A percentile compares a stretch with the other conserved stretches of the same genome.
phyloP scores from a whole-genome alignment of 2,329 filamentous ascomycete species.

The Fusarium solani-melongenae region DNA sequence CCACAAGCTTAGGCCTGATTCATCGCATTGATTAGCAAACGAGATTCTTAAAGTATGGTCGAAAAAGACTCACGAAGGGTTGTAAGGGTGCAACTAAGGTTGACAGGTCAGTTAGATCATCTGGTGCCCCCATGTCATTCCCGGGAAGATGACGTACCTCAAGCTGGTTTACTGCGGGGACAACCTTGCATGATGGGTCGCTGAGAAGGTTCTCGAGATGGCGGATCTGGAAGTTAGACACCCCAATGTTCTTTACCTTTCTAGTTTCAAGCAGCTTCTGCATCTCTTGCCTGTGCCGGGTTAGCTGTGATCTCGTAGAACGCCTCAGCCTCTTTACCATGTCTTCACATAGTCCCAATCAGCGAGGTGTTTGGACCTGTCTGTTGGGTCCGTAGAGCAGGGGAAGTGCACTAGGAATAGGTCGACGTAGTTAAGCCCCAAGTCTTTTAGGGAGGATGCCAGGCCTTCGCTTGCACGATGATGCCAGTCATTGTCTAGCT shows the following conservation, averaged over 20 bases:
- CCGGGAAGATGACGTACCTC: conserved; percentile 62
- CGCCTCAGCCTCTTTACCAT: background rate
- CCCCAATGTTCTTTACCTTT: conserved; percentile 81
- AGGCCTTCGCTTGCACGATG: conserved; percentile 70
- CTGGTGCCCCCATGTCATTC: background rate
- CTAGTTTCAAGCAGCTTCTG: conserved; percentile 73
- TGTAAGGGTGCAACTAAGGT: conserved; percentile 18
- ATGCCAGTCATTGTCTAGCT: conserved; percentile 73
- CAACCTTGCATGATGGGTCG: conserved; percentile 68
- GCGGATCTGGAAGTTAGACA: conserved; percentile 83
- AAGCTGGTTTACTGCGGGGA: conserved; percentile 80
- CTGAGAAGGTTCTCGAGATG: conserved; percentile 81
- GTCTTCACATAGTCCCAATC: conserved; percentile 26
- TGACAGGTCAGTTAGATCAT: background rate
- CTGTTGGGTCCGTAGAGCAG: conserved; percentile 20
- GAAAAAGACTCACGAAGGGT: conserved; percentile 8
- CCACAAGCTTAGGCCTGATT: conserved; percentile 11
- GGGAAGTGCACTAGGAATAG: conserved; percentile 57
- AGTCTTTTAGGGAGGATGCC: conserved; percentile 60
- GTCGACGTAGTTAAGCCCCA: conserved; percentile 66
- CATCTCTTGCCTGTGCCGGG: conserved; percentile 61
- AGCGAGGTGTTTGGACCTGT: conserved; percentile 35
- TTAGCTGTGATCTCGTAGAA: background rate
- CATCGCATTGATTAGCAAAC: background rate
- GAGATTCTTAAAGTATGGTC: background rate